A percentile compares a stretch with the other conserved stretches of the same genome.
phyloP scores from a whole-genome alignment of 176 grass and related monocot genomes.

The Carex littledalei region DNA sequence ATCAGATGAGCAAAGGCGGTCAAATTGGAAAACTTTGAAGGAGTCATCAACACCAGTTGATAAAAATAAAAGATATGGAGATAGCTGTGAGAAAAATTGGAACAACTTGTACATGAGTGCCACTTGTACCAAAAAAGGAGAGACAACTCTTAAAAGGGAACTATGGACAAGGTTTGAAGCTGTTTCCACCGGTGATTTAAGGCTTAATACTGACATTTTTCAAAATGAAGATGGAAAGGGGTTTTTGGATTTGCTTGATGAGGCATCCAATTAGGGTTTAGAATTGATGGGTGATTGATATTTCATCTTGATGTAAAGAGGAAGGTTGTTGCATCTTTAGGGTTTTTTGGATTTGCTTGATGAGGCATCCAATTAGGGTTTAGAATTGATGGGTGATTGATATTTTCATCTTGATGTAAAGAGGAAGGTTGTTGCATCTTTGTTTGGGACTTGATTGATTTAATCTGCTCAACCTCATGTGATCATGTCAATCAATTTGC shows the following conservation, averaged over 20 bases:
- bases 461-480: not conserved
- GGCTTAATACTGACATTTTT: slow-evolving; percentile 51
- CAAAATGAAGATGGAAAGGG: slow-evolving; percentile 34
- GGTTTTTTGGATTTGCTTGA: slow-evolving; percentile 87
- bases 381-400: not conserved
- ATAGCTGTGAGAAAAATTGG: slow-evolving; percentile 29
- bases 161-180: slow-evolving; percentile 86
- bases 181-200: slow-evolving; percentile 41
- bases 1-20: slow-evolving; percentile 21
- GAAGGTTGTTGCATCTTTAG: not conserved
- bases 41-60: slow-evolving; percentile 30
- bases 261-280: slow-evolving; percentile 36
- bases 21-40: not conserved
- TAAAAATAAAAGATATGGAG: slow-evolving; percentile 37
- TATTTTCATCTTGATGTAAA: not conserved
- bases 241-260: slow-evolving; percentile 88
- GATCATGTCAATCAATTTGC: not conserved
- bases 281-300: not conserved
- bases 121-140: slow-evolving; percentile 58
- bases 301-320: not conserved
- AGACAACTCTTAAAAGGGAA: slow-evolving; percentile 87
- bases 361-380: slow-evolving; percentile 42
- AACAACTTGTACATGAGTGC: slow-evolving; percentile 59
- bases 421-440: not conserved
- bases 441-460: not conserved